These are phyloP conservation scores for Calocera cornea DNA, from an alignment of 768 basidiomycete genomes.

Conservation along the genomic window DNA sequence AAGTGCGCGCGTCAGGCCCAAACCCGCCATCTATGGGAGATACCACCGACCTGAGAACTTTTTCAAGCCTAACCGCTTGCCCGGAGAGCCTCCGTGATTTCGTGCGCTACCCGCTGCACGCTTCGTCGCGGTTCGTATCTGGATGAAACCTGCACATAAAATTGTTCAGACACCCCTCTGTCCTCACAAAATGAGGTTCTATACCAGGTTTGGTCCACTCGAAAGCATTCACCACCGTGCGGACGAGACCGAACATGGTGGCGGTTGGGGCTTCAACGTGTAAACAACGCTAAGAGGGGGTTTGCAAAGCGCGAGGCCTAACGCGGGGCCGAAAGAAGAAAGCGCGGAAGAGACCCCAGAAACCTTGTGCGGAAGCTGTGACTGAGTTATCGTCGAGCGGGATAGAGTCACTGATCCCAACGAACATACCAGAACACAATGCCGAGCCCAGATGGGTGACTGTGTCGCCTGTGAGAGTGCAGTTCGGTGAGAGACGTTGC, in stretches of 20 bases:
- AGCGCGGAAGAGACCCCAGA: not conserved
- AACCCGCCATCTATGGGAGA: not conserved
- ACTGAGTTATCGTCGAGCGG: too few species aligned
- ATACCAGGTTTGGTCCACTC: not conserved
- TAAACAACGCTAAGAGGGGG: not conserved
- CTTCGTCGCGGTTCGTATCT: constrained; percentile 89
- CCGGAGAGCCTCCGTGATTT: constrained; percentile 86
- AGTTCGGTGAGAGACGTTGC: not conserved
- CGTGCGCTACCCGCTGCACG: constrained; percentile 87
- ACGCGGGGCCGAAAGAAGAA: too few species aligned
- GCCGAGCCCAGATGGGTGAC: not conserved
- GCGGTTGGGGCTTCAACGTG: not conserved
- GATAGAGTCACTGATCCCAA: too few species aligned
- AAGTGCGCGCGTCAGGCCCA: not conserved
- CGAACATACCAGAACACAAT: too few species aligned
- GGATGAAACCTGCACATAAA: constrained; percentile 14
- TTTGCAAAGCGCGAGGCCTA: not conserved
- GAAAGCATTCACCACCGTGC: not conserved
- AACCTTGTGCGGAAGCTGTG: too few species aligned
- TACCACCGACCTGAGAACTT: constrained; percentile 71
- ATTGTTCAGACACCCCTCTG: not conserved
- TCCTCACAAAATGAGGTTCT: too few species aligned
- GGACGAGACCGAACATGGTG: not conserved
- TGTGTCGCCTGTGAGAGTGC: not conserved
- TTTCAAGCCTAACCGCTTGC: constrained; percentile 87